These are phyloP conservation scores for Mycena vitilis DNA, from an alignment of 768 basidiomycete species.

Conservation along the genomic window DNA sequence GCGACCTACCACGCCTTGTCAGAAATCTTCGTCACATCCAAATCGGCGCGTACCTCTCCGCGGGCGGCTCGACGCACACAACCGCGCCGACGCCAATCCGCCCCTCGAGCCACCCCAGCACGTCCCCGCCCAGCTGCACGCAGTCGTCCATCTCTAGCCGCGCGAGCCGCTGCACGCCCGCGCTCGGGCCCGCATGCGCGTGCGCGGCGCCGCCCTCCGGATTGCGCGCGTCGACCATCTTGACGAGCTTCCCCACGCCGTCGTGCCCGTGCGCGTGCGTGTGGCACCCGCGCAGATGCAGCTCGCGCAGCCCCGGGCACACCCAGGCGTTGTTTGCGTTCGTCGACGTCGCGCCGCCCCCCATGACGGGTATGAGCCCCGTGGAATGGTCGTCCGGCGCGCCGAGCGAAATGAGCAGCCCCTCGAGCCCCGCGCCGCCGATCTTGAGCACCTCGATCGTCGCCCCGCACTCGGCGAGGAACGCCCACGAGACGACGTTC, in stretches of 20 bases:
- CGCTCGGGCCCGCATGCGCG: background rate
- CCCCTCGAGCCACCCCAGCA: conserved; percentile 73
- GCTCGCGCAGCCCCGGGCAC: conserved; percentile 69
- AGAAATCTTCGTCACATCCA: conserved; percentile 1
- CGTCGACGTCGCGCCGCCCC: background rate
- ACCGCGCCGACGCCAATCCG: conserved; percentile 62
- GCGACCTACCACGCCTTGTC: no score
- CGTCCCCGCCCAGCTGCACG: conserved; percentile 72
- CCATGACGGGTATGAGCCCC: background rate
- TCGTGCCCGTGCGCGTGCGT: conserved; percentile 53
- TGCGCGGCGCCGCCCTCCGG: conserved; percentile 51
- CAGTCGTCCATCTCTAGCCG: conserved; percentile 77
- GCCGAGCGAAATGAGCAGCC: conserved; percentile 67
- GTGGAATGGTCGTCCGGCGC: conserved; percentile 57
- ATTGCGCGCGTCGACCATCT: conserved; percentile 78
- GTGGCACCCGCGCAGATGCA: conserved; percentile 75
- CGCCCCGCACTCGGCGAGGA: conserved; percentile 66
- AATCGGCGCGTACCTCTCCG: conserved; percentile 9
- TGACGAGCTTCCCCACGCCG: conserved; percentile 74
- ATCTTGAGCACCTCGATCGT: conserved; percentile 70
- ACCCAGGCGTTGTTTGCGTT: conserved; percentile 59
- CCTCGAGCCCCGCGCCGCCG: conserved; percentile 75
- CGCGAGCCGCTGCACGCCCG: conserved; percentile 52
- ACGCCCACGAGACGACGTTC: conserved; percentile 73
- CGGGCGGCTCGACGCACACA: conserved; percentile 18